These are phyloP conservation scores for Volvariella surrecta DNA, from an alignment of 1,284 basidiomycete species.

Conservation along the genomic window DNA sequence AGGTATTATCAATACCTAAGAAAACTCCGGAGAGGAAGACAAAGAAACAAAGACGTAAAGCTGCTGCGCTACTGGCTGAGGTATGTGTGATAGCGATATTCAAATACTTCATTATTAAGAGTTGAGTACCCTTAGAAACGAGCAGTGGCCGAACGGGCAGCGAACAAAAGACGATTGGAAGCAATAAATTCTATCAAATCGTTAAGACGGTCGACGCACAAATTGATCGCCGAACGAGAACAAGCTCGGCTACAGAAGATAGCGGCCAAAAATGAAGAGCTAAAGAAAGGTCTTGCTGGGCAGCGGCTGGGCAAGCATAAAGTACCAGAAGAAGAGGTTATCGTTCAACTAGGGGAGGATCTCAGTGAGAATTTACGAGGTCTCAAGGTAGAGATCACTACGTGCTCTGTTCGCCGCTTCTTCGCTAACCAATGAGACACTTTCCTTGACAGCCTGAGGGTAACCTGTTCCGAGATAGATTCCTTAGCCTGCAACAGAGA, in stretches of 20 bases:
- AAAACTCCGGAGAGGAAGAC: conserved; percentile 52
- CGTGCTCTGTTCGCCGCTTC: neutral
- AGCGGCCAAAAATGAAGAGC: conserved; percentile 24
- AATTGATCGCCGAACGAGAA: conserved; percentile 32
- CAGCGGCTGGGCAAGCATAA: conserved; percentile 70
- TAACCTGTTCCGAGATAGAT: conserved; percentile 87
- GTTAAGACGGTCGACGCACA: conserved; percentile 37
- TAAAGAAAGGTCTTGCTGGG: conserved; percentile 51
- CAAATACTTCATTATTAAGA: neutral
- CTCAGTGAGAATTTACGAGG: conserved; percentile 80
- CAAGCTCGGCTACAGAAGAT: conserved; percentile 34
- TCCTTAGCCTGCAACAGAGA: conserved; percentile 73
- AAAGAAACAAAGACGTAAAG: conserved; percentile 60
- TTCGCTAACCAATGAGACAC: conserved; percentile 7
- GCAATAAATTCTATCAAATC: conserved; percentile 46
- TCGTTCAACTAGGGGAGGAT: conserved; percentile 91
- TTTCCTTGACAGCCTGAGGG: conserved; percentile 67
- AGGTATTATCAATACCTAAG: conserved; percentile 14
- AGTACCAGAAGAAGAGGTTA: conserved; percentile 62
- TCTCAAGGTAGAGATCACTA: conserved; percentile 58
- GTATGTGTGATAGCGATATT: conserved; percentile 27
- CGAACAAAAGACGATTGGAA: conserved; percentile 49
- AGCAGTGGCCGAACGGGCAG: conserved; percentile 46
- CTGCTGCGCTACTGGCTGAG: conserved; percentile 50
- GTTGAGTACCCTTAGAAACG: conserved; percentile 41